A percentile compares a stretch with the other conserved stretches of the same genome.
These are phyloP conservation scores for Talaromyces adpressus DNA, from an alignment of 495 filamentous ascomycete genomes.

Conservation along the genomic window DNA sequence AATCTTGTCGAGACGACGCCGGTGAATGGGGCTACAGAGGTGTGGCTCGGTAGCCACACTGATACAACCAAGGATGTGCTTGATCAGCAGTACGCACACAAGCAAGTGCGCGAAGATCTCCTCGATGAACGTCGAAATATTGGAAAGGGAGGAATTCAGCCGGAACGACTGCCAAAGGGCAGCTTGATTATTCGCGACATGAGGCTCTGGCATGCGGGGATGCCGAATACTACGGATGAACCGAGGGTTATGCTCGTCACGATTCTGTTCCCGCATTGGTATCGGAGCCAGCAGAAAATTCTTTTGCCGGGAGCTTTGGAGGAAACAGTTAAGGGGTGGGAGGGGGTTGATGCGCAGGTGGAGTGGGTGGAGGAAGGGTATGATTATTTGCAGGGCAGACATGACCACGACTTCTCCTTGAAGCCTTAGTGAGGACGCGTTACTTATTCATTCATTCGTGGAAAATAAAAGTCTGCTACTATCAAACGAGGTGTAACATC, in stretches of 20 bases:
- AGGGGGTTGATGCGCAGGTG: conserved; percentile 12
- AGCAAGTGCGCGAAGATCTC: conserved; percentile 13
- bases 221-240: conserved; percentile 32
- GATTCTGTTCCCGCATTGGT: conserved; percentile 23
- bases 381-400: conserved; percentile 20
- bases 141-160: conserved; percentile 25
- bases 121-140: conserved; percentile 23
- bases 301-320: conserved; percentile 13
- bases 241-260: conserved; percentile 36
- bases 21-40: conserved; percentile 34
- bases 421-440: background rate
- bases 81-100: conserved; percentile 12
- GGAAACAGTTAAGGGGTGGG: conserved; percentile 15
- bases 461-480: background rate
- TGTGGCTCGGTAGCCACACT: conserved; percentile 35
- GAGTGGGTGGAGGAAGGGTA: conserved; percentile 21
- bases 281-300: conserved; percentile 15
- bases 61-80: conserved; percentile 22
- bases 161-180: conserved; percentile 25
- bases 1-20: conserved; percentile 19
- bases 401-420: conserved; percentile 22
- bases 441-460: background rate
- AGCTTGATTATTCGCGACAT: conserved; percentile 33
- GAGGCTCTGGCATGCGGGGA: conserved; percentile 37
- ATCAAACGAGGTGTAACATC: background rate